These are phyloP conservation scores for Lizonia empirigonia DNA, from an alignment of 2,329 filamentous ascomycete genomes.

Conservation along the genomic window DNA sequence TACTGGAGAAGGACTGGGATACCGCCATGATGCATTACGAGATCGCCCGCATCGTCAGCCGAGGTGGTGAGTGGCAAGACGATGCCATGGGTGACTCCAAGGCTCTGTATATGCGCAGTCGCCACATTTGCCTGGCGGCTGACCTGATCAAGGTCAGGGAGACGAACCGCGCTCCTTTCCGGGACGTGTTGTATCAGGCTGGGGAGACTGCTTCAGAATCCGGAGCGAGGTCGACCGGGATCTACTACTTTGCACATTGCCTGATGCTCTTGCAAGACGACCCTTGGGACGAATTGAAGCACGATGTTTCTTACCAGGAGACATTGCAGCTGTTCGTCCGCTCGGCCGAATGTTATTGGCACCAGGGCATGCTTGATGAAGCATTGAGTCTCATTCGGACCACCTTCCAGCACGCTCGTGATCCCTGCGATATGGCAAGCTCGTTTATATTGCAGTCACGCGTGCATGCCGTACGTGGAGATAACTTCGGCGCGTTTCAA, in stretches of 20 bases:
- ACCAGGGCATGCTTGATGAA: conserved; percentile 72
- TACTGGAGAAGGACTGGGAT: conserved; percentile 65
- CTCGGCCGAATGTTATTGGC: conserved; percentile 81
- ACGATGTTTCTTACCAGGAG: conserved; percentile 84
- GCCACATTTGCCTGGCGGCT: conserved; percentile 79
- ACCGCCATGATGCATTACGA: conserved; percentile 78
- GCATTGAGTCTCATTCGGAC: conserved; percentile 71
- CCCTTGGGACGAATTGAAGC: conserved; percentile 72
- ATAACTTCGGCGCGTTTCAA: conserved; percentile 70
- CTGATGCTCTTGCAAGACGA: conserved; percentile 78
- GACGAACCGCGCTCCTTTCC: conserved; percentile 66
- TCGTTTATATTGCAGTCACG: conserved; percentile 84
- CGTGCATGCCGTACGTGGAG: conserved; percentile 75
- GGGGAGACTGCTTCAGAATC: conserved; percentile 80
- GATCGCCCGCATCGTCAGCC: conserved; percentile 80
- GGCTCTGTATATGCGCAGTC: conserved; percentile 71
- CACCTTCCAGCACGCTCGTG: conserved; percentile 72
- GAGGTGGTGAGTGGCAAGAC: conserved; percentile 65
- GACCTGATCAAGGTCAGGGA: conserved; percentile 74
- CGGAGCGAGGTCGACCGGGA: conserved; percentile 79
- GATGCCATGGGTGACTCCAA: conserved; percentile 57
- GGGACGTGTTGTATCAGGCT: conserved; percentile 77
- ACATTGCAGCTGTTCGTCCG: conserved; percentile 74
- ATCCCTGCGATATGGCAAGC: conserved; percentile 78
- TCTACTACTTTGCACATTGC: conserved; percentile 80